phyloP scores from a whole-genome alignment of 2,329 filamentous ascomycete species.

The Colletotrichum sp. region DNA sequence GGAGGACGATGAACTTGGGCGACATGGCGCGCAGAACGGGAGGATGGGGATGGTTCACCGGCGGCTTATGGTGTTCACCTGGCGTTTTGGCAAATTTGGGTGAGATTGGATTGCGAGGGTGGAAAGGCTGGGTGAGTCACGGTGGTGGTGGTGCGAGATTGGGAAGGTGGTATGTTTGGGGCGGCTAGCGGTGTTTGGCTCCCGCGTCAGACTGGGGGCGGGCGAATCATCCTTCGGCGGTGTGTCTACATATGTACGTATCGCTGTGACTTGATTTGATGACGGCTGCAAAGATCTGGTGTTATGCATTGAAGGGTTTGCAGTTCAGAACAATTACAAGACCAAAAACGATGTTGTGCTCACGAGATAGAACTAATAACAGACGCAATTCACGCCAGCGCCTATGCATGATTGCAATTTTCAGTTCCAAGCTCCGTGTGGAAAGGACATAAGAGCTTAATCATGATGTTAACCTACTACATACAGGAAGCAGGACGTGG shows the following conservation, averaged over 20 bases:
- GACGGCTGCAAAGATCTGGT: fast-evolving
- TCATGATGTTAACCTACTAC: fast-evolving
- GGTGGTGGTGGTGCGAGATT: not conserved
- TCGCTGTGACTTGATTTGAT: not conserved
- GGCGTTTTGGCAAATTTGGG: not conserved
- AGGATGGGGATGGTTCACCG: not conserved
- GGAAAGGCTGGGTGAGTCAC: not conserved
- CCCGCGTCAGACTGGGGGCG: not conserved
- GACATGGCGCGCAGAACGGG: not conserved
- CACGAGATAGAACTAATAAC: not conserved
- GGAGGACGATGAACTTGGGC: not conserved
- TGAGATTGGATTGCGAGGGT: not conserved
- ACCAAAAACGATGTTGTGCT: not conserved
- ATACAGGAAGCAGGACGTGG: not conserved
- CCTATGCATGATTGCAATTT: not conserved
- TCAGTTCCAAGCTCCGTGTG: fast-evolving
- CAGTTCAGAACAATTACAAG: not conserved
- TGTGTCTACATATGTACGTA: not conserved
- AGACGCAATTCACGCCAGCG: not conserved
- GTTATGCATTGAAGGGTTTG: not conserved
- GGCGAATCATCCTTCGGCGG: not conserved
- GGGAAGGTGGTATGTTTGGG: not conserved
- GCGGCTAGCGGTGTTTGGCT: not conserved
- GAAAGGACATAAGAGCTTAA: fast-evolving
- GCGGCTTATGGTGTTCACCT: too few relatives aligned